phyloP scores from a whole-genome alignment of 2,329 filamentous ascomycete genomes.

The Xylariaceae sp. region DNA sequence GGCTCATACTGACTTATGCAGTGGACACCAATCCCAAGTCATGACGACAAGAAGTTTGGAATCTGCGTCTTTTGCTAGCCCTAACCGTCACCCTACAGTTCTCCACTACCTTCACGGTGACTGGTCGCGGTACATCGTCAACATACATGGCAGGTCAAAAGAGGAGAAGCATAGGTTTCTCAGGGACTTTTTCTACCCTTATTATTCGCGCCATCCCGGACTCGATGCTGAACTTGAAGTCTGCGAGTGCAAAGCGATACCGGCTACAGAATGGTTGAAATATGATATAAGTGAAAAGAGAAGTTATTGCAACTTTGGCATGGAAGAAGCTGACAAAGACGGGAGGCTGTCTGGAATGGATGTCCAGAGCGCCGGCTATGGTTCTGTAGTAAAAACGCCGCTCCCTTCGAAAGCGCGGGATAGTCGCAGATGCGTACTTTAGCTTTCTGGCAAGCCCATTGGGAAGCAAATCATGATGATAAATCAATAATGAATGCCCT shows the following conservation, averaged over 20 bases:
- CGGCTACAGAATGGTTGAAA: constrained; percentile 64
- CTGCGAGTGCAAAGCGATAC: constrained; percentile 53
- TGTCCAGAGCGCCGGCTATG: constrained; percentile 55
- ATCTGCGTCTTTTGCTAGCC: constrained; percentile 18
- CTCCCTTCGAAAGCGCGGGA: constrained; percentile 58
- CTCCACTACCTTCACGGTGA: constrained; percentile 25
- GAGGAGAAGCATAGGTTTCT: background rate
- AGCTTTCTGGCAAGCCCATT: no score
- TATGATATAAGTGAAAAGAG: constrained; percentile 67
- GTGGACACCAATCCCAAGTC: constrained; percentile 17
- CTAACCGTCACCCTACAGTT: constrained; percentile 18
- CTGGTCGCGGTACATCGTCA: constrained; percentile 22
- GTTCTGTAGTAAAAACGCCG: constrained; percentile 67
- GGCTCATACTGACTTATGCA: constrained; percentile 18
- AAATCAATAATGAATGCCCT: no score
- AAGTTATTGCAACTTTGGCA: constrained; percentile 67
- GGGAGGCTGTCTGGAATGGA: constrained; percentile 44
- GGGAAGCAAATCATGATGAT: no score
- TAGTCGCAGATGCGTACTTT: no score
- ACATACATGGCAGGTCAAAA: constrained; percentile 14
- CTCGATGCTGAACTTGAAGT: constrained; percentile 43
- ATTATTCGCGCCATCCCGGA: constrained; percentile 43
- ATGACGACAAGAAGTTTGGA: constrained; percentile 25
- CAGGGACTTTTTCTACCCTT: background rate
- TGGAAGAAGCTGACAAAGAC: constrained; percentile 53